A percentile compares a stretch with the other conserved stretches of the same genome.
phyloP scores from a whole-genome alignment of 805 yeast genomes.

The Wickerhamiella kurtzmanii region DNA sequence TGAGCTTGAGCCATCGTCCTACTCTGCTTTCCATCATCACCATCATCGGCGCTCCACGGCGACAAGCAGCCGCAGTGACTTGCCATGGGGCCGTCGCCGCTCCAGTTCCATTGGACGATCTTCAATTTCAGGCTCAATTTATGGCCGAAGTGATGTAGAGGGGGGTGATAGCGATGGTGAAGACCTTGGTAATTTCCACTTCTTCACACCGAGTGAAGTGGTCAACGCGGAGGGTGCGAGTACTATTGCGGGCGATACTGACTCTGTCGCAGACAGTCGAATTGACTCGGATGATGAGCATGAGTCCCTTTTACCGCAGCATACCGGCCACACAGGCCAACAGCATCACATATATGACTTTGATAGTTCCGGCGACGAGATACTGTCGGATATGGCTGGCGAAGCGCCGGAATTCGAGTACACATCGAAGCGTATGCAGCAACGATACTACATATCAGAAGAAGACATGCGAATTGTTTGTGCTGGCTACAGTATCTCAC shows the following conservation, averaged over 20 bases:
- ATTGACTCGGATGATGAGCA: neutral
- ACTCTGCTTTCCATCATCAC: constrained; percentile 48
- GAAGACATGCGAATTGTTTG: constrained; percentile 91
- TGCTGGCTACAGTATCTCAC: constrained; percentile 66
- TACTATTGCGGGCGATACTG: constrained; percentile 43
- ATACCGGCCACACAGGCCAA: no score
- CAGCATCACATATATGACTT: constrained; percentile 1
- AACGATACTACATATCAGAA: constrained; percentile 84
- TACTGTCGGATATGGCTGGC: constrained; percentile 11
- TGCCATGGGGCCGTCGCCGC: constrained; percentile 1
- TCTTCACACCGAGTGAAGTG: constrained; percentile 72
- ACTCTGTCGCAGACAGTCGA: constrained; percentile 10
- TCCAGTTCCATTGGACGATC: neutral
- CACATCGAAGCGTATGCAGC: constrained; percentile 29
- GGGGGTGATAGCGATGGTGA: constrained; percentile 8
- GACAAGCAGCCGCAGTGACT: constrained; percentile 3
- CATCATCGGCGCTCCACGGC: constrained; percentile 8
- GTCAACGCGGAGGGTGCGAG: constrained; percentile 74
- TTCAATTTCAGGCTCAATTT: neutral
- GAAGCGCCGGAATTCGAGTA: constrained; percentile 6
- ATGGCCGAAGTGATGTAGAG: constrained; percentile 1
- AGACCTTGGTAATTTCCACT: constrained; percentile 36
- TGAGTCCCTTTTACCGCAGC: constrained; percentile 2
- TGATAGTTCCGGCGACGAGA: constrained; percentile 9
- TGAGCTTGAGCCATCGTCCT: constrained; percentile 56